phyloP scores from a whole-genome alignment of 352 stramenopile genomes.

The Pythium myriotylum region DNA sequence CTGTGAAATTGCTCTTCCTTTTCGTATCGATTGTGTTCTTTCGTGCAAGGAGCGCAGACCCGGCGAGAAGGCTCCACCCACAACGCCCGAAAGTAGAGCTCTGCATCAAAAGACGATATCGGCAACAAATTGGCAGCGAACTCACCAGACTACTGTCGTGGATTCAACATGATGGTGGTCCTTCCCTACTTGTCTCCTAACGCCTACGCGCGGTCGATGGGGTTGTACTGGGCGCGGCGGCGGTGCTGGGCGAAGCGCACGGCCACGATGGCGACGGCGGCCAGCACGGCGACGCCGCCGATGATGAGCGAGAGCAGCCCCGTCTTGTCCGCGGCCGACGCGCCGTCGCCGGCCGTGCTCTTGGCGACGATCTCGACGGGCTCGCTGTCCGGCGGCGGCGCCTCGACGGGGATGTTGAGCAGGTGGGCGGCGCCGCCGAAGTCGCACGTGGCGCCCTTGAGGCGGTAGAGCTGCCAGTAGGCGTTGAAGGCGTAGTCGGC shows the following conservation, averaged over 20 bases:
- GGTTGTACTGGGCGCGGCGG: conserved; percentile 47
- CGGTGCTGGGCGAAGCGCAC: conserved; percentile 31
- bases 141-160: too few relatives aligned
- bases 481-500: conserved; percentile 75
- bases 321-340: conserved; percentile 3
- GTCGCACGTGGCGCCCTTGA: conserved; percentile 72
- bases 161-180: too few relatives aligned
- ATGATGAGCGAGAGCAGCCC: conserved; percentile 23
- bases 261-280: conserved; percentile 11
- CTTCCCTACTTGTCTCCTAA: too few relatives aligned
- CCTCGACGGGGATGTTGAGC: conserved; percentile 19
- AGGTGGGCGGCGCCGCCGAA: conserved; percentile 70
- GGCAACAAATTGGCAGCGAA: too few relatives aligned
- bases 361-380: conserved; percentile 14
- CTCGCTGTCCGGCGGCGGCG: background rate
- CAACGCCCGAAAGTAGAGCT: too few relatives aligned
- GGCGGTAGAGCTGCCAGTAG: conserved; percentile 69
- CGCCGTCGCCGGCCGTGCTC: conserved; percentile 2
- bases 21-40: too few relatives aligned
- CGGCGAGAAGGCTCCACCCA: too few relatives aligned
- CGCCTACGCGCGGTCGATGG: conserved; percentile 31
- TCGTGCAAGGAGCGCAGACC: too few relatives aligned
- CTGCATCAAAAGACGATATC: too few relatives aligned
- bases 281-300: conserved; percentile 22
- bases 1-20: too few relatives aligned